Base-by-base conservation (phyloP, 306 rosid species). In the Myrica gale region DNA sequence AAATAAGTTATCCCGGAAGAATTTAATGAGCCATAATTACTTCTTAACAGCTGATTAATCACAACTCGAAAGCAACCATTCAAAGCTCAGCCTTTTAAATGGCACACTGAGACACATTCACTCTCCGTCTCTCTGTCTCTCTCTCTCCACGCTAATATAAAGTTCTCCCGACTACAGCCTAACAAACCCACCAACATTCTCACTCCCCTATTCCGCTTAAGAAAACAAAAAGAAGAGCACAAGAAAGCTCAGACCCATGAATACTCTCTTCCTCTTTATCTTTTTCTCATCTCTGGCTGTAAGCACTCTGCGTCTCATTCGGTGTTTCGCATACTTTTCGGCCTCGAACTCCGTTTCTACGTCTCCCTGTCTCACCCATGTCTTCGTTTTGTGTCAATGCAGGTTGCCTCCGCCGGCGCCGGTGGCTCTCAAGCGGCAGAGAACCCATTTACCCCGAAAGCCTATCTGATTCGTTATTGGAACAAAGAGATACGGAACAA, bases 391-490 rank as follows among this genome's bases (percentile, higher is more conserved):
- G 37, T 74, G 52, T 73, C 83, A 89, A 90, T 89, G 96, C 90
- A 96, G 99, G 97, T 90, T 42, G 72, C 86, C 62, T 83, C 5
- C 54, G 73, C 58, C 12, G 72, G 9, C 52, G 41, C 73, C 54
- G 79, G 79, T 32, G 73, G 69, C 15, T 75, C 50, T 45, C 78
- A n/a, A 11, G 71, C 74, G 12, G 87, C 73, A 5, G 90, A 84
- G 23, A 89, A 81, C 65, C 99, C 99, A 3, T 96, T 96, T 73
- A 79, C 97, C 0, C 99, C 99, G 0, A 89, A 81, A 68, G 97
- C 92, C 7, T 87, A 51, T 72, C 74, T 88, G 68, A 77, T 75
- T 61, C 93, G 99, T 1, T 96, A 96, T 82, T 96, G 99, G 99
- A 88, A 84, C 82, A 90, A 87, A 58, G 97, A 90, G 97, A 89